Base-by-base conservation (phyloP, 257 asterid species). In the Dorcoceras hygrometricum region DNA sequence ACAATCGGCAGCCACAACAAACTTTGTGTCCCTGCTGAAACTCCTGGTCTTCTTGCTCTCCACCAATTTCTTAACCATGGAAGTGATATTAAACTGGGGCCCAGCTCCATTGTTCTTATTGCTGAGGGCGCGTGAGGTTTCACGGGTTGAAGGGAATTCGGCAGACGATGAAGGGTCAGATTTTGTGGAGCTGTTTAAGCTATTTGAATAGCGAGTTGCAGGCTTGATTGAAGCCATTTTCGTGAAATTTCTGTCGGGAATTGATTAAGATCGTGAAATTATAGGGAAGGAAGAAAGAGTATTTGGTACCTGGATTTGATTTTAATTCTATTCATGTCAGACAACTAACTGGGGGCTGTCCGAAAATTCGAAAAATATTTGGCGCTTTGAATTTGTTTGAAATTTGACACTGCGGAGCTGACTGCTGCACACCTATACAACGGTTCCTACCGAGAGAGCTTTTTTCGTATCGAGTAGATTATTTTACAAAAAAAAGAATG, bases 101-200 rank as follows among this genome's bases (percentile, higher is more conserved):
- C 24, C 43, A 2, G 54, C 1, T 60, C 79, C 73, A 23, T 67
- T 56, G 36, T 73, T 77, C 57, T 77, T 74, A 68, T 74, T 81
- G 71, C 78, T 32, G 73, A 84, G 59, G 54, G 91, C 76, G 5
- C 83, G 89, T 26, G 92, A 76, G 0, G 75, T 43, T 3, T 16
- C 67, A 0, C 68, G 75, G 1, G 84, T 57, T 23, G 70, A 11
- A 10, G 80, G 22, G 73, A 63, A 75, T 7, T 89, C 95, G 0
- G 83, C 71, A 34, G 96, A 89, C 19, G 98, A 86, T 28, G 97
- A 84, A 22, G 89, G 93, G 71, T 85, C 89, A 69, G 98, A 89
- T 75, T 73, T 85, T 0, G 82, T 71, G 63, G 91, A 88, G 70
- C 84, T 74, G 76, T 70, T 82, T 16, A 81, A 73, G 76, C 75